phyloP scores from a whole-genome alignment of 164 flowering plant genomes.

The Litsea cubeba region DNA sequence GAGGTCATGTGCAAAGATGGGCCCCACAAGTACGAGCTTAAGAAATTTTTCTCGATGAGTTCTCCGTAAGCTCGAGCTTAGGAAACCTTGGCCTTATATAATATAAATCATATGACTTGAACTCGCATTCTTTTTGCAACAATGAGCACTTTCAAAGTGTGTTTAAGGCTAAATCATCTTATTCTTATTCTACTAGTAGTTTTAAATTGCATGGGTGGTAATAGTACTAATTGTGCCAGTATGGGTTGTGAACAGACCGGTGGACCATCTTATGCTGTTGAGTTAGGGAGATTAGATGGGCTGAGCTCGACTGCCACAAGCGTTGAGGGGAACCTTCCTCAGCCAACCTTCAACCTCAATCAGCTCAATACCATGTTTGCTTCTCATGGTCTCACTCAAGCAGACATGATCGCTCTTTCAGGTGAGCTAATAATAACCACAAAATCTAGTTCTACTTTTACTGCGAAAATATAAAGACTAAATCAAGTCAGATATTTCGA shows the following conservation, averaged over 20 bases:
- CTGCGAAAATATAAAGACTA: background rate
- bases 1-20: no score
- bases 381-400: conserved; percentile 41
- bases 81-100: no score
- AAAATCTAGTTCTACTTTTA: background rate
- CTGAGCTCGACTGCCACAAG: conserved; percentile 45
- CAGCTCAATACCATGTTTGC: conserved; percentile 65
- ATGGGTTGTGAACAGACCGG: conserved; percentile 14
- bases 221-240: background rate
- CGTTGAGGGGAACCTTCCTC: conserved; percentile 62
- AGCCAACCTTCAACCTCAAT: conserved; percentile 47
- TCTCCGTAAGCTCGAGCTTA: no score
- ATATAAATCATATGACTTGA: no score
- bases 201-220: background rate
- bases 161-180: background rate
- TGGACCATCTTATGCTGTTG: conserved; percentile 74
- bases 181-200: background rate
- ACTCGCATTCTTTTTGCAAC: no score
- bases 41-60: no score
- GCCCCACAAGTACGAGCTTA: no score
- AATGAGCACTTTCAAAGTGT: background rate
- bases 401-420: conserved; percentile 85
- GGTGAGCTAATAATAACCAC: conserved; percentile 27
- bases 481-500: background rate
- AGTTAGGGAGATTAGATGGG: conserved; percentile 79